Percentiles rank a stretch among this genome's conserved stretches.
These are phyloP conservation scores for Aspergillus carbonarius DNA, from an alignment of 2,329 filamentous ascomycete genomes.

Conservation along the genomic window DNA sequence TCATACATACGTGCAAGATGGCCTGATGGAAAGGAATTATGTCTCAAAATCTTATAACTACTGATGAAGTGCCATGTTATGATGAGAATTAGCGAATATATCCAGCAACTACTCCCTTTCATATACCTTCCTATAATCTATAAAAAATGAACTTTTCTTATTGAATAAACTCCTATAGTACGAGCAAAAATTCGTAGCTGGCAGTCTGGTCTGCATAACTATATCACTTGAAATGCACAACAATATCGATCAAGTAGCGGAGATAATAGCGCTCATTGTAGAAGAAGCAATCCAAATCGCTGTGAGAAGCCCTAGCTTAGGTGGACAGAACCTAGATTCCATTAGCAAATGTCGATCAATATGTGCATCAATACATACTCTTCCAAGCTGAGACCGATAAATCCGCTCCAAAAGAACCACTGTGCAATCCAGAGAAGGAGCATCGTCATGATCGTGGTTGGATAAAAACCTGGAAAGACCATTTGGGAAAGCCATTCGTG, in stretches of 20 bases:
- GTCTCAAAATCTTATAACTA: no score
- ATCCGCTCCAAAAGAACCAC: slow-evolving; percentile 9
- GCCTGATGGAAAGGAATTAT: no score
- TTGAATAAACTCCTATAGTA: no score
- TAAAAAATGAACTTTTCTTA: no score
- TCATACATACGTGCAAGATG: no score
- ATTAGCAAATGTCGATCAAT: background rate
- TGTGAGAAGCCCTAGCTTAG: background rate
- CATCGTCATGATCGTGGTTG: background rate
- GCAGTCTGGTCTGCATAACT: no score
- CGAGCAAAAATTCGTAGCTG: no score
- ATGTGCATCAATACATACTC: background rate
- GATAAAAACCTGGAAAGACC: background rate
- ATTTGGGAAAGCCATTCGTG: background rate
- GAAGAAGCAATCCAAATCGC: slow-evolving; percentile 3
- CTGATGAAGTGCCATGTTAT: no score
- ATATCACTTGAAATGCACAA: no score
- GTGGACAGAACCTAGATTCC: slow-evolving; percentile 4
- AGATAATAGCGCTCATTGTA: background rate
- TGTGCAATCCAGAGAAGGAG: slow-evolving; percentile 6
- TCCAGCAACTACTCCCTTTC: no score
- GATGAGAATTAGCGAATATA: no score
- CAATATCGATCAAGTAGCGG: slow-evolving; percentile 5
- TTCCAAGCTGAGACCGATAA: slow-evolving; percentile 3
- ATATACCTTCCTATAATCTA: no score